Conservation (phyloP, 345 rosid genomes). For the Hibiscus mutabilis region DNA sequence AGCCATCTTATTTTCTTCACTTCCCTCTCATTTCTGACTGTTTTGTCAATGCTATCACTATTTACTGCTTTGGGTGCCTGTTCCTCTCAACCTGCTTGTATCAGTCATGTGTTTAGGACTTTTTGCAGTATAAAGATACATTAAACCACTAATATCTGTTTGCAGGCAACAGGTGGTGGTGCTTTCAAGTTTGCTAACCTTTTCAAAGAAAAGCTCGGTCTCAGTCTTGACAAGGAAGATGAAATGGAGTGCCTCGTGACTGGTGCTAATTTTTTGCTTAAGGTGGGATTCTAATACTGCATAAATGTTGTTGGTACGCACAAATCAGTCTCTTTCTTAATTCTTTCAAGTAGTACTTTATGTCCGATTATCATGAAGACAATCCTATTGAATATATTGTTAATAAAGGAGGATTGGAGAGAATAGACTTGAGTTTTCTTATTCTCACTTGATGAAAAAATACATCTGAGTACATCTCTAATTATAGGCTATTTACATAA, state of each 20-base stretch:
- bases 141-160: constrained; percentile 20
- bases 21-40: background rate
- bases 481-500: too few species aligned
- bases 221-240: constrained; percentile 80
- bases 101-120: background rate
- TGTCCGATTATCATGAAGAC: background rate
- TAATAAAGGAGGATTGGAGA: too few species aligned
- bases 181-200: constrained; percentile 90
- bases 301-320: constrained; percentile 8
- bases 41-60: background rate
- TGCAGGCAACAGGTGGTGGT: constrained; percentile 98
- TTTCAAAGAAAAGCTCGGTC: constrained; percentile 77
- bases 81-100: background rate
- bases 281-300: constrained; percentile 40
- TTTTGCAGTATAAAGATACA: background rate
- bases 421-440: too few species aligned
- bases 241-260: constrained; percentile 94
- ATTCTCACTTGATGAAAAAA: too few species aligned
- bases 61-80: background rate
- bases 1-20: background rate
- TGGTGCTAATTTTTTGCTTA: constrained; percentile 91
- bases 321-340: background rate
- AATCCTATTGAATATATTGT: background rate
- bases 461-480: too few species aligned
- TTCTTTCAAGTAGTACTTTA: background rate